Evolutionary conservation across 495 filamentous ascomycete species (phyloP), one percentile per base, ranked within the genome.

Genomic region (Neurospora sp.): DNA sequence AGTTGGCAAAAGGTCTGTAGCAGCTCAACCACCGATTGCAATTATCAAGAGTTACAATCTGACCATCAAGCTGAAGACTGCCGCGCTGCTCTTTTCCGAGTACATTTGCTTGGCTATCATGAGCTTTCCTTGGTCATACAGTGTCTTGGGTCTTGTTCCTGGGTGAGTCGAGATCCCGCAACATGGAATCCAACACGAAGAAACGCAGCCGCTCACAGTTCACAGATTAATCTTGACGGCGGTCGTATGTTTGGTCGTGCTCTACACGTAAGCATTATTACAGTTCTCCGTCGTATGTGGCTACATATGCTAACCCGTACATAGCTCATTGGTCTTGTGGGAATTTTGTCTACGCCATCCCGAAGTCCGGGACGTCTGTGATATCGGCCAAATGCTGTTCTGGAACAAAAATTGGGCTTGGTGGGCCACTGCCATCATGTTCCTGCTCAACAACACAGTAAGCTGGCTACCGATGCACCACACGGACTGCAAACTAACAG

Each of bases 81-180:
- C 93, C 4, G 93, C 91, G 12, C 80, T 96, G 74, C 88, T 97
- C 70, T 96, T 97, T 82, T 93, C 92, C 9, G 93, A 97, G 82
- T 97, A 97, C 76, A 97, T 97, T 70, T 96, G 93, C 82, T 81
- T 97, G 84, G 93, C 93, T 44, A 97, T 96, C 77, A 97, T 97
- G 93, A 94, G 92, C 27, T 96, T 96, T 78, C 93, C 93, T 1
- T 96, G 91, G 85, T 94, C 93, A 0, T 97, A 97, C 82, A 93
- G 93, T 9, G 84, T 94, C 42, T 87, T 97, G 27, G 93, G 93
- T 10, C 86, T 97, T 37, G 92, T 96, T n/a, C 93, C 93, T 1
- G 93, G 93, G 83, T 84, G 77, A 73, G 82, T 78, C 74, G 71
- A 70, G 14, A 35, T 7, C 14, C 5, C 27, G 6, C 1, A 16